Evolutionary conservation across 2,329 filamentous ascomycete genomes (phyloP), one percentile per base, ranked within the genome.

Genomic region (Aspergillus sp.): DNA sequence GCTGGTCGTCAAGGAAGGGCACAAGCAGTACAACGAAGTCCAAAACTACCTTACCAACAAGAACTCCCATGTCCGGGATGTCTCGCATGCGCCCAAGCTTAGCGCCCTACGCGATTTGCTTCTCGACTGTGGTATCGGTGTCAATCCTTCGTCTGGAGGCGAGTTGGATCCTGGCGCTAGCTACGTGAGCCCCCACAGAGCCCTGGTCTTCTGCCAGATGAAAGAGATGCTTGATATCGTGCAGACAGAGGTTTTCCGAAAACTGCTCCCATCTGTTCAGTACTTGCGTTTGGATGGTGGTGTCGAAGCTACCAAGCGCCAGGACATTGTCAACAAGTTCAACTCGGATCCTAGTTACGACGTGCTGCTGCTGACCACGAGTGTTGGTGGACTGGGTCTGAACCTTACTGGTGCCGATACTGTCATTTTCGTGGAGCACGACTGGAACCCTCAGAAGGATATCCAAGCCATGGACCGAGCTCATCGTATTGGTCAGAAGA

Each of bases 201-300:
- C 93, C 0, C 80, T 98, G 27, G 86, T 98, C 54, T 98, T 98
- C 76, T 98, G 93, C 60, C 93, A 98, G 66, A 96, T 98, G 89
- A 98, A 98, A 70, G 93, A 98, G 67, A 98, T 98, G 94, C 78
- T 98, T 26, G 93, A 98, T 66, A 97, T 98, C 81, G 94, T 98
- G 2, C 90, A 97, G 63, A 89, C 86, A 57, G 90, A 91, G 45
- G 93, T 98, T 1, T 72, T 98, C 33, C 89, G 88, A 65, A 86
- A 86, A 59, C 78, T 97, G 69, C 78, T 98, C n/a, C 93, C 93
- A 1, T 87, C 85, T 0, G 90, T 96, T 5, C 93, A 94, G 32
- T 96, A 86, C 62, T 80, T 97, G 45, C 87, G 94, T n/a, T 81
- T 98, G 30, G 94, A 98, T 58, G 93, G 93, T 29, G 83, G 83